Conservation (phyloP, 345 rosid species). For the Cardiospermum halicacabum region DNA sequence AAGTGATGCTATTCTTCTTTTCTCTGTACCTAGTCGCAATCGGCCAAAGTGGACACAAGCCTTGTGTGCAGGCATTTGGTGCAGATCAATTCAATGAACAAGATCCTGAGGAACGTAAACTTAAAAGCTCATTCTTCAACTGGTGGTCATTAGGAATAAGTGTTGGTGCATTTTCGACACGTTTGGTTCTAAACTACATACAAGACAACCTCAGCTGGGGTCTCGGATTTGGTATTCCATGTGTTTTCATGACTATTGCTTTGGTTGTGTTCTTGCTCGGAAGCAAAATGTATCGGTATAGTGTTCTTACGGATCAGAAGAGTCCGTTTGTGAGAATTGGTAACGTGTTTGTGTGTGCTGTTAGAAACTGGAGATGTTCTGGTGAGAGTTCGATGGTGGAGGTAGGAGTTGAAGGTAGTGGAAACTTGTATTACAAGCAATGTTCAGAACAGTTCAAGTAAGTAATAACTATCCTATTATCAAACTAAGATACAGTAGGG, state of each 20-base stretch:
- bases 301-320: constrained; percentile 24
- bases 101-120: constrained; percentile 38
- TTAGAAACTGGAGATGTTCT: constrained; percentile 30
- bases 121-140: constrained; percentile 74
- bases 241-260: constrained; percentile 34
- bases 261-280: constrained; percentile 37
- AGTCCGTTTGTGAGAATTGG: constrained; percentile 42
- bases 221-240: constrained; percentile 63
- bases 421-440: constrained; percentile 10
- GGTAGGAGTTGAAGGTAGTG: constrained; percentile 18
- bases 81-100: constrained; percentile 68
- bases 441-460: constrained; percentile 25
- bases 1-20: constrained; percentile 23
- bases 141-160: constrained; percentile 73
- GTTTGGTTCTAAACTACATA: constrained; percentile 42
- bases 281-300: constrained; percentile 35
- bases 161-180: constrained; percentile 32
- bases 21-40: constrained; percentile 37
- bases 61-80: constrained; percentile 81
- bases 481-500: too few species aligned
- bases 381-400: constrained; percentile 9
- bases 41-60: constrained; percentile 52
- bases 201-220: constrained; percentile 81
- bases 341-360: constrained; percentile 37
- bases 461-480: too few species aligned